Evolutionary conservation across 805 yeast species (phyloP), one percentile per base, ranked within the genome.

Genomic region (Metschnikowia koreensis): DNA sequence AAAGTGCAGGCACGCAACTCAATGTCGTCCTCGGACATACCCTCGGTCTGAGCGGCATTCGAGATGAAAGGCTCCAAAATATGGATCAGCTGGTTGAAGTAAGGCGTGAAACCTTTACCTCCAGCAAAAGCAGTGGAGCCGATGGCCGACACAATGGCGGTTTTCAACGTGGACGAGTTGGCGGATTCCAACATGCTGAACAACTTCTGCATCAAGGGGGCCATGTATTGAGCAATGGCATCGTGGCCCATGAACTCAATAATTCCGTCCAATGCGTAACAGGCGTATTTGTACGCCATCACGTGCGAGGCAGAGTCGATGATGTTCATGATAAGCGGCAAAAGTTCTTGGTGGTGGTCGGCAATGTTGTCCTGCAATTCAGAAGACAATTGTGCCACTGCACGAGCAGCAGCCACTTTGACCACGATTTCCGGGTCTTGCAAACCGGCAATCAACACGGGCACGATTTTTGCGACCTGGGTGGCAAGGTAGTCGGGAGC

Each of bases 51-150:
- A 47, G 86, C 84, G 55, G 82, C 79, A 64, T 84, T 81, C 57
- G 84, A 80, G 62, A 92, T 83, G 67, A 84, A 93, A 55, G 90
- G 91, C 70, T 89, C 94, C 62, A 94, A 79, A 57, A 80, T 81
- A 67, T 85, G 84, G 60, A 93, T 83, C 47, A 97, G 87, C 57
- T 83, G 81, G 65, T 83, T 81, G 70, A 93, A 93, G 76, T 81
- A 94, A 54, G 98, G 97, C 54, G 80, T 75, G 72, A 89, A 94
- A 38, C 87, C 80, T 62, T 85, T 84, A 71, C 97, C 97, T 41
- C 97, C 83, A 51, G 98, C 96, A 66, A 86, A 91, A 29, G 99
- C 98, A 53, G 97, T 89, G 38, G 98, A 92, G 50, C 98, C 98
- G 67, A 94, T 89, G 38, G 97, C 97, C 48, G 96, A 88, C 53